Evolutionary conservation across 1,284 basidiomycete species (phyloP), one percentile per base, ranked within the genome.

Genomic region (Sphaerobolus stellatus): DNA sequence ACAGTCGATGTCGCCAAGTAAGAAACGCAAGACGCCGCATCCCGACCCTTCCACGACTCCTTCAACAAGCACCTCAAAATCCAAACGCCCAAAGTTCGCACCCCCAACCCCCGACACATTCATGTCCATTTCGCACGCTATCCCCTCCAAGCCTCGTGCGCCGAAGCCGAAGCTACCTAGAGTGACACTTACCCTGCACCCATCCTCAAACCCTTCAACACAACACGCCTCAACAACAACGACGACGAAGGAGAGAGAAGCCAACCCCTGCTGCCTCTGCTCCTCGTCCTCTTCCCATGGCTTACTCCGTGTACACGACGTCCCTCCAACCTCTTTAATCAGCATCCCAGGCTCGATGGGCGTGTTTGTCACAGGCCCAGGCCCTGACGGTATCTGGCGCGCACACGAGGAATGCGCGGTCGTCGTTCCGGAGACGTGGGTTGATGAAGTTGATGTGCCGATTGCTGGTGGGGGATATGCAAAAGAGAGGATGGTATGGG

Each of bases 211-310:
- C 47, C 52, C 61, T 56, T 59, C 60, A 56, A 38, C 14, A 53
- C 48, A 56, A 60, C 5, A 38, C 61, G 29, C 68, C 71, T 11
- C 30, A 79, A 73, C 58, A 59, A 78, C 27, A 77, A 77, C 20
- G n/a, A n/a, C n/a, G n/a, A n/a, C n/a, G n/a, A n/a, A n/a, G n/a
- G n/a, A n/a, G n/a, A n/a, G n/a, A n/a, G n/a, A n/a, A n/a, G n/a
- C n/a, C n/a, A n/a, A n/a, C 65, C 89, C 88, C 2, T 95, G 92
- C 59, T 88, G 92, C 54, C 75, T 95, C n/a, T 95, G 92, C 62
- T 78, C 88, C 3, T 87, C 85, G 1, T 73, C 71, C 59, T 75
- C 71, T 41, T 69, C 61, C 20, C 78, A 80, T 1, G 85, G 79
- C 2, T 73, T 94, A 27, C 69, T 92, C 33, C 79, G 73, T 1